Percentiles rank a stretch among this genome's conserved stretches.
Evolutionary conservation across 1,284 basidiomycete species (phyloP).

Genomic region (Cutaneotrichosporon cutaneum): DNA sequence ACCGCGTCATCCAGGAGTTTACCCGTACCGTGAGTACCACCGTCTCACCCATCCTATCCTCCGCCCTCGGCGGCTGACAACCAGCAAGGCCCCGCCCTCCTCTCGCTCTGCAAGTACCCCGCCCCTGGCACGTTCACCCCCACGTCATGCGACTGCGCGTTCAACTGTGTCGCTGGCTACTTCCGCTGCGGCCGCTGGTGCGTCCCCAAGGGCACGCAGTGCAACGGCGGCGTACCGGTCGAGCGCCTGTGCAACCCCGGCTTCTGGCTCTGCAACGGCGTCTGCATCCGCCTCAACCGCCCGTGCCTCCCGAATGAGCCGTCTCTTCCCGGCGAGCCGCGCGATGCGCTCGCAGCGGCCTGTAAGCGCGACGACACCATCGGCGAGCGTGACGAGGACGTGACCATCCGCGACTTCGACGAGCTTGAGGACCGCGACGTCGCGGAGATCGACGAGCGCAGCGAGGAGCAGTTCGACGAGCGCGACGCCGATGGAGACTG

Average conservation of each 20-base stretch:
- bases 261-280: background rate
- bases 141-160: background rate
- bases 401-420: background rate
- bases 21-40: conserved; percentile 3
- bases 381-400: background rate
- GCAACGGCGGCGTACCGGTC: conserved; percentile 4
- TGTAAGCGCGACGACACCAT: background rate
- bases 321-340: too few species aligned
- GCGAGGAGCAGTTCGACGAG: background rate
- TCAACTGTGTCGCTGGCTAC: background rate
- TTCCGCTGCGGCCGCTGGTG: conserved; percentile 3
- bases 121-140: background rate
- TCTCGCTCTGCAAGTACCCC: conserved; percentile 6
- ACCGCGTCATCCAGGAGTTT: background rate
- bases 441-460: background rate
- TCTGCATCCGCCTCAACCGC: background rate
- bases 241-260: background rate
- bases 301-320: background rate
- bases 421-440: background rate
- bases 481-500: background rate
- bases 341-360: too few species aligned
- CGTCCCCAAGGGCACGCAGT: conserved; percentile 2
- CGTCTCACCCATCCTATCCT: too few species aligned
- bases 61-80: background rate
- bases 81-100: conserved; percentile 1